Evolutionary conservation across 2,329 filamentous ascomycete species (phyloP).

Genomic region (Leptosphaerulina australis): DNA sequence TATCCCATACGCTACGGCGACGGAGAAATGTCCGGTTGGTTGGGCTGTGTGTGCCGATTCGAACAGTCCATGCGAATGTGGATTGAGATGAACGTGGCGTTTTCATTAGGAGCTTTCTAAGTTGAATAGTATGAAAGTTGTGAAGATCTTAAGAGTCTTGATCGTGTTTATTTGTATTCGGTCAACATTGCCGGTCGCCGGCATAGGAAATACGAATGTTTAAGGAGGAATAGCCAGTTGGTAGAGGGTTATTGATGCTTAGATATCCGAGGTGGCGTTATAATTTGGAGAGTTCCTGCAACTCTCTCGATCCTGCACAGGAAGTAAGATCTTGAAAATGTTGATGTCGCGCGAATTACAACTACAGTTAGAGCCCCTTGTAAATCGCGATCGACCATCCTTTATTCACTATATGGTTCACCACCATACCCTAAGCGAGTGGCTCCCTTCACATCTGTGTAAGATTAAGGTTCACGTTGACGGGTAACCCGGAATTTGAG

Average conservation of each 20-base stretch:
- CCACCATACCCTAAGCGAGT: not conserved
- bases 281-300: not conserved
- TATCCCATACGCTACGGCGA: not conserved
- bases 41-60: not conserved
- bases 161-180: no score
- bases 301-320: not conserved
- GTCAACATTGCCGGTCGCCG: no score
- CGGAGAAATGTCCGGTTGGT: slow-evolving; percentile 2
- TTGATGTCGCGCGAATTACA: not conserved
- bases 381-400: not conserved
- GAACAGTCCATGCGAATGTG: no score
- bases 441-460: not conserved
- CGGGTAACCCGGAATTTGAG: not conserved
- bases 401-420: not conserved
- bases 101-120: no score
- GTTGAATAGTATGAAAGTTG: no score
- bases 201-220: no score
- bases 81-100: no score
- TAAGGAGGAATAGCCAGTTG: no score
- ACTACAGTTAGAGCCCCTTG: not conserved
- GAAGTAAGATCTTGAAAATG: not conserved
- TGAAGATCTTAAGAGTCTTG: no score
- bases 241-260: not conserved
- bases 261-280: not conserved
- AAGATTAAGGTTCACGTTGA: not conserved